Percentiles rank a stretch among this genome's conserved stretches.
Conservation (phyloP, 1,284 basidiomycete genomes). For the Volvariella surrecta region DNA sequence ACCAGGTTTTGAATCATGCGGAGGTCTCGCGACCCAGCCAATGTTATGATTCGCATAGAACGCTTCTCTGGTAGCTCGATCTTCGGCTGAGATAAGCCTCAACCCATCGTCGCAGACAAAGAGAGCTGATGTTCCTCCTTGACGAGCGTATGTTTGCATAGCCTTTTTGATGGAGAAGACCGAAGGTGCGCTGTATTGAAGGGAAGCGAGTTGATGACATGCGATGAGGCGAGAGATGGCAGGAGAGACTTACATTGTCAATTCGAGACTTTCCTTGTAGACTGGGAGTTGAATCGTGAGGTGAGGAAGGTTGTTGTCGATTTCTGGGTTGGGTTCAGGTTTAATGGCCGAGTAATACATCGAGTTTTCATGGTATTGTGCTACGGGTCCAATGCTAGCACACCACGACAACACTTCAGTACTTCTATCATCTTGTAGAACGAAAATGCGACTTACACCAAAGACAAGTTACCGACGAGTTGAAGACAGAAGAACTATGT, state of each 20-base stretch:
- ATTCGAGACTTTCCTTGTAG: conserved; percentile 67
- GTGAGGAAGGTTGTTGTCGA: conserved; percentile 65
- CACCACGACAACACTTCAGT: conserved; percentile 8
- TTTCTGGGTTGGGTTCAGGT: conserved; percentile 51
- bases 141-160: conserved; percentile 81
- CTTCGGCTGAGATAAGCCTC: conserved; percentile 51
- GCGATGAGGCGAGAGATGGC: neutral
- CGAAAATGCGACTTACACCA: conserved; percentile 27
- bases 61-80: conserved; percentile 54
- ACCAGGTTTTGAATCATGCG: conserved; percentile 46
- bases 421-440: conserved; percentile 6
- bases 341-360: conserved; percentile 65
- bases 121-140: conserved; percentile 66
- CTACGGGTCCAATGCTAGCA: conserved; percentile 60
- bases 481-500: conserved; percentile 64
- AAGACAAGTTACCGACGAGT: conserved; percentile 56
- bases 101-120: conserved; percentile 78
- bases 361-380: conserved; percentile 70
- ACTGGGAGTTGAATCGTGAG: conserved; percentile 78
- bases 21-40: conserved; percentile 73
- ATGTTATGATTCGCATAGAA: conserved; percentile 83
- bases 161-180: conserved; percentile 80
- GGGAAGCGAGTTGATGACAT: too few species aligned
- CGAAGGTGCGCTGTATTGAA: conserved; percentile 49
- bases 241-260: conserved; percentile 45